Evolutionary conservation across 208 protist species (phyloP).

Genomic region (Crithidia sp.): DNA sequence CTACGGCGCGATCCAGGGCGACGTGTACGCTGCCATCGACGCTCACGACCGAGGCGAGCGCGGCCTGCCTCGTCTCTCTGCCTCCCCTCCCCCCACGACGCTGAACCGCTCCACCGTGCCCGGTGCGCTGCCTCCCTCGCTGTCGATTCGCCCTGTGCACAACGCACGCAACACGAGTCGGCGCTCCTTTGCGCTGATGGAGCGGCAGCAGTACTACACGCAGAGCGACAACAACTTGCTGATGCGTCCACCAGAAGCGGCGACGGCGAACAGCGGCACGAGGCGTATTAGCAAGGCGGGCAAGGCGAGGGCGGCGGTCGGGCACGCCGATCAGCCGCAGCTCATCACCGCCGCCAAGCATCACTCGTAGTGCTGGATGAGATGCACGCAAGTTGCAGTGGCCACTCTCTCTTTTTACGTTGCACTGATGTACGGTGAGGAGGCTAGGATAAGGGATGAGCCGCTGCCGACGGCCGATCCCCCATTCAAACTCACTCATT

Average conservation of each 20-base stretch:
- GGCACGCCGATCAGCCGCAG: background rate
- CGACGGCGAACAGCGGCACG: background rate
- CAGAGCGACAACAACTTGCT: slow-evolving; percentile 86
- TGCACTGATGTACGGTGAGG: too few relatives aligned
- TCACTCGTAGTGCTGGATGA: background rate
- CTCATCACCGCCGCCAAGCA: background rate
- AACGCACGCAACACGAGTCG: slow-evolving; percentile 59
- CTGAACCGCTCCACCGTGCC: slow-evolving; percentile 47
- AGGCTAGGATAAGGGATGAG: too few relatives aligned
- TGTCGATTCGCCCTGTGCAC: slow-evolving; percentile 48
- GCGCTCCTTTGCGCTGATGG: slow-evolving; percentile 62
- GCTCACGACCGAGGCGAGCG: slow-evolving; percentile 21
- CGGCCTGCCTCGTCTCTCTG: background rate
- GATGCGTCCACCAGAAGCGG: slow-evolving; percentile 21
- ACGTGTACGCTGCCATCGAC: slow-evolving; percentile 30
- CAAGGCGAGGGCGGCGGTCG: background rate
- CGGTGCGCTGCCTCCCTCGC: slow-evolving; percentile 57
- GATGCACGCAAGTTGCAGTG: background rate
- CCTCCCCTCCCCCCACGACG: background rate
- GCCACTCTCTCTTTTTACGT: too few relatives aligned
- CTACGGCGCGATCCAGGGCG: slow-evolving; percentile 41
- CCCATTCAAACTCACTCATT: too few relatives aligned
- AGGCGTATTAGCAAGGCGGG: background rate
- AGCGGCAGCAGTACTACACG: slow-evolving; percentile 88
- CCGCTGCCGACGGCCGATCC: too few relatives aligned